Conservation (phyloP, 2,329 filamentous ascomycete genomes). For the Orbilia ellipsospora region DNA sequence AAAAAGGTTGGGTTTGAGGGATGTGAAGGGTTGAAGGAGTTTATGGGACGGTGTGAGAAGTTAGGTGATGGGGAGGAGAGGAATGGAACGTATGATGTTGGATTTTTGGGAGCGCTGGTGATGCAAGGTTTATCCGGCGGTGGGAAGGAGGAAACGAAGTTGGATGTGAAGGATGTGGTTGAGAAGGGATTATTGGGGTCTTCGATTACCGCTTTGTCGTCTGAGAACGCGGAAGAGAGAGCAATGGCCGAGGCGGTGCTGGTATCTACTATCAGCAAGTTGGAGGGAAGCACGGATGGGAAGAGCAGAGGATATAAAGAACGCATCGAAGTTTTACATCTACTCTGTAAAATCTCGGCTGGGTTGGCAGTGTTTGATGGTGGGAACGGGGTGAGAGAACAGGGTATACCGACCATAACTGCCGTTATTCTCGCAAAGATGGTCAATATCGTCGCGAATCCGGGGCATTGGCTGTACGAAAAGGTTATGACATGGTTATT, state of each 20-base stretch:
- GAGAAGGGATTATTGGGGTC: slow-evolving; percentile 56
- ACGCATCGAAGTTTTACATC: slow-evolving; percentile 56
- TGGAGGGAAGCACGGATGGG: slow-evolving; percentile 49
- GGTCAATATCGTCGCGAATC: slow-evolving; percentile 55
- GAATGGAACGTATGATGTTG: slow-evolving; percentile 21
- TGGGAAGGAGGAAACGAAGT: slow-evolving; percentile 29
- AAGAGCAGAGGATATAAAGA: slow-evolving; percentile 54
- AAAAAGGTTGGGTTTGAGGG: slow-evolving; percentile 21
- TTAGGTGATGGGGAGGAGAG: slow-evolving; percentile 21
- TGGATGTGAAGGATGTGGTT: slow-evolving; percentile 56
- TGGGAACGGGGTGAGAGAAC: slow-evolving; percentile 19
- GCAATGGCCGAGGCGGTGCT: slow-evolving; percentile 56
- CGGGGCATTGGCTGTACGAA: slow-evolving; percentile 58
- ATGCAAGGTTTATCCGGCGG: slow-evolving; percentile 22
- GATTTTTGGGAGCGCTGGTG: slow-evolving; percentile 26
- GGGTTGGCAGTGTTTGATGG: slow-evolving; percentile 42
- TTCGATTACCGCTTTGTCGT: slow-evolving; percentile 56
- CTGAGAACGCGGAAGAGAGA: slow-evolving; percentile 47
- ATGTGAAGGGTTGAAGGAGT: slow-evolving; percentile 11
- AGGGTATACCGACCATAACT: slow-evolving; percentile 56
- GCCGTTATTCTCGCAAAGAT: slow-evolving; percentile 56
- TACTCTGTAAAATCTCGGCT: slow-evolving; percentile 57
- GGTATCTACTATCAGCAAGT: slow-evolving; percentile 40
- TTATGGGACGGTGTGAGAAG: slow-evolving; percentile 17
- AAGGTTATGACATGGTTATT: slow-evolving; percentile 58